Evolutionary conservation across 2,329 filamentous ascomycete genomes (phyloP).

Genomic region (Claviceps spartinae): DNA sequence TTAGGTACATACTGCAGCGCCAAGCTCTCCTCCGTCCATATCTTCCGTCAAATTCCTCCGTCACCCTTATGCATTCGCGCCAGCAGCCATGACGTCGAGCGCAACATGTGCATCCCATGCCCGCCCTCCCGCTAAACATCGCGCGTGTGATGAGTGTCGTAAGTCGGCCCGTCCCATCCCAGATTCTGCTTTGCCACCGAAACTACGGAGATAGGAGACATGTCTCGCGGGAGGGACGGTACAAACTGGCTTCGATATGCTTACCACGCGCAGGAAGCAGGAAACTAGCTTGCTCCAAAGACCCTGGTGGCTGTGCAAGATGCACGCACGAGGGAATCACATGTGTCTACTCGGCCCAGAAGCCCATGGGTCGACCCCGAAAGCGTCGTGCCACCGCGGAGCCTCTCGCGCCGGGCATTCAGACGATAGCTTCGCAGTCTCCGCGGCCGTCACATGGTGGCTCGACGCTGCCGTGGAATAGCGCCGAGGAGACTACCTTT

Average conservation of each 20-base stretch:
- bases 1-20: neutral
- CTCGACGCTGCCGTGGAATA: no score
- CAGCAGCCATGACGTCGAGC: neutral
- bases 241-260: constrained; percentile 6
- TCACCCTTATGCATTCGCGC: neutral
- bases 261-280: constrained; percentile 34
- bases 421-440: no score
- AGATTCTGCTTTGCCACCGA: neutral
- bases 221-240: neutral
- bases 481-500: neutral
- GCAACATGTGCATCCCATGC: neutral
- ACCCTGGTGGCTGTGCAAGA: constrained; percentile 43
- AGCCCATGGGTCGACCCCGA: constrained; percentile 40
- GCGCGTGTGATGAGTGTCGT: constrained; percentile 57
- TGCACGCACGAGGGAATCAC: constrained; percentile 42
- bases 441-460: no score
- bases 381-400: no score
- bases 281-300: constrained; percentile 53
- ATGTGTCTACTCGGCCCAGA: constrained; percentile 51
- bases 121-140: constrained; percentile 31
- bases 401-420: no score
- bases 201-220: neutral
- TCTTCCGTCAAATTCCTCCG: neutral
- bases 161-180: constrained; percentile 16
- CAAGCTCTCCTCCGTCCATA: neutral